A percentile compares a stretch with the other conserved stretches of the same genome.
phyloP scores from a whole-genome alignment of 805 yeast species.

The Ogataea methylovora region DNA sequence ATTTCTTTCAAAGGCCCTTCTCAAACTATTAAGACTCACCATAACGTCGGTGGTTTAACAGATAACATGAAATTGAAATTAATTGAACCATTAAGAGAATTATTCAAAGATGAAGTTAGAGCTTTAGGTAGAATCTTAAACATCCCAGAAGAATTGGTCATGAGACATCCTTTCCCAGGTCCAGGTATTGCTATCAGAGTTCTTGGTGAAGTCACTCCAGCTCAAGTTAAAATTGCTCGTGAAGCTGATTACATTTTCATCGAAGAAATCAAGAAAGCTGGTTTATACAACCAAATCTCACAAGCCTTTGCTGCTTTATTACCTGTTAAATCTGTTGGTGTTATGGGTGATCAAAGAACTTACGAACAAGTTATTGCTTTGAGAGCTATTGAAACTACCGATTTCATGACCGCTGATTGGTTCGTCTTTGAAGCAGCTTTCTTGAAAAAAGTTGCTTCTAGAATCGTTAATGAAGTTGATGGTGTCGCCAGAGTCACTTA shows the following conservation, averaged over 20 bases:
- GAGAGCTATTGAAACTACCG: slow-evolving; percentile 95
- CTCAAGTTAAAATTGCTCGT: slow-evolving; percentile 93
- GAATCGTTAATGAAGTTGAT: slow-evolving; percentile 97
- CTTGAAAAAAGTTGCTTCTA: slow-evolving; percentile 86
- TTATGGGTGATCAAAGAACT: slow-evolving; percentile 99
- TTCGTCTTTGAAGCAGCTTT: slow-evolving; percentile 85
- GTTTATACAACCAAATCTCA: slow-evolving; percentile 84
- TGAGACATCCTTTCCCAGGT: slow-evolving; percentile 99
- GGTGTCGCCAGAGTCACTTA: slow-evolving; percentile 99
- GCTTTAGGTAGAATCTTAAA: slow-evolving; percentile 91
- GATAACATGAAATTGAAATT: slow-evolving; percentile 98
- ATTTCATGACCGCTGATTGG: slow-evolving; percentile 99
- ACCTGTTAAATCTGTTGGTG: slow-evolving; percentile 99
- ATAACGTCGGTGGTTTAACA: slow-evolving; percentile 96
- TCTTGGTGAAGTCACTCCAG: slow-evolving; percentile 90
- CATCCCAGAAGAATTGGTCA: slow-evolving; percentile 92
- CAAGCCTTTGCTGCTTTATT: slow-evolving; percentile 97
- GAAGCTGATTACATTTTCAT: slow-evolving; percentile 95
- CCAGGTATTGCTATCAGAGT: slow-evolving; percentile 99
- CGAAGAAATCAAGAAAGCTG: slow-evolving; percentile 91
- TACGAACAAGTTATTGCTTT: slow-evolving; percentile 98
- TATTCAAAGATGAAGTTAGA: slow-evolving; percentile 98
- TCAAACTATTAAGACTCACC: slow-evolving; percentile 98
- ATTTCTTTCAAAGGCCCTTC: slow-evolving; percentile 99
- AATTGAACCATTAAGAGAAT: slow-evolving; percentile 97